Percentiles rank a stretch among this genome's conserved stretches.
phyloP scores from a whole-genome alignment of 352 stramenopile species.

The Phytophthora lateralis region DNA sequence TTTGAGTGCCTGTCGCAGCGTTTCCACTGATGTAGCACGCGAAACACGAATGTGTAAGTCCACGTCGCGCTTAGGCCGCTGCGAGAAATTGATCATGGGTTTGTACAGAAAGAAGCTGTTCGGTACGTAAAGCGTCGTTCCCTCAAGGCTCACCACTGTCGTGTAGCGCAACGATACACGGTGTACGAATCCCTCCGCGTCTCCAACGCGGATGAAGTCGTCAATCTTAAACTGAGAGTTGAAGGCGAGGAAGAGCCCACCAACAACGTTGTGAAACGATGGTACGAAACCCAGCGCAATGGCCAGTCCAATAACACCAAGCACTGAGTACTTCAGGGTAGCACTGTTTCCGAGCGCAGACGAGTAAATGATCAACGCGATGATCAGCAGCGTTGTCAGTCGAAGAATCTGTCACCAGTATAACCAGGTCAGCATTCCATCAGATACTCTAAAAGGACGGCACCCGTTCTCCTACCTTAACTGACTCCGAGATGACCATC shows the following conservation, averaged over 20 bases:
- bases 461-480: constrained; percentile 56
- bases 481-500: constrained; percentile 89
- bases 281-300: constrained; percentile 88
- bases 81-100: constrained; percentile 89
- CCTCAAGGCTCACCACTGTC: constrained; percentile 79
- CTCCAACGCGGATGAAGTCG: constrained; percentile 84
- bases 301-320: constrained; percentile 81
- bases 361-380: constrained; percentile 87
- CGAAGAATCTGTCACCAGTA: constrained; percentile 63
- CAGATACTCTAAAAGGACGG: neutral
- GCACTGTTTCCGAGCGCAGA: constrained; percentile 72
- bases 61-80: constrained; percentile 83
- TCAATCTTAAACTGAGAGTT: constrained; percentile 90
- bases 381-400: constrained; percentile 76
- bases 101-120: constrained; percentile 93
- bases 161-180: constrained; percentile 86
- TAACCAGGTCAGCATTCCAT: neutral
- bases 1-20: constrained; percentile 56
- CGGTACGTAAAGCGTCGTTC: constrained; percentile 81
- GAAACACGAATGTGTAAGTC: constrained; percentile 76
- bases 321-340: constrained; percentile 84
- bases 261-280: constrained; percentile 88
- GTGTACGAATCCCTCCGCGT: constrained; percentile 81
- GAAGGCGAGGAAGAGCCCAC: constrained; percentile 87
- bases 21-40: constrained; percentile 58